Percentiles rank a stretch among this genome's conserved stretches.
These are phyloP conservation scores for Aspergillus bertholletiae DNA, from an alignment of 495 filamentous ascomycete genomes.

Conservation along the genomic window DNA sequence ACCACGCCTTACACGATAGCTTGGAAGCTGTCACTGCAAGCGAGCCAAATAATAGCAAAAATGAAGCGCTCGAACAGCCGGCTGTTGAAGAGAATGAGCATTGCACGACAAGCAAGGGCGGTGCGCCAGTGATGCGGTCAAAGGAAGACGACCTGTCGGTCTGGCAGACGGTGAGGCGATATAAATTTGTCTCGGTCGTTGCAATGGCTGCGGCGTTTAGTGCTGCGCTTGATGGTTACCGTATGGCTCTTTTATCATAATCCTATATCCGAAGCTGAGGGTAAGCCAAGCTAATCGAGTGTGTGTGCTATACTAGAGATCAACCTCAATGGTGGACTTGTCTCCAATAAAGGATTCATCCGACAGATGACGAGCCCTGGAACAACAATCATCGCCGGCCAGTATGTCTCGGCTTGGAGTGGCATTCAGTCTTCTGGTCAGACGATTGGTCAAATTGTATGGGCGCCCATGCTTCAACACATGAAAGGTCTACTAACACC, in stretches of 20 bases:
- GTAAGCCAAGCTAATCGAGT: background rate
- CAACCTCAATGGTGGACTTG: slow-evolving; percentile 38
- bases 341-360: slow-evolving; percentile 40
- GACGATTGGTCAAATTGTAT: slow-evolving; percentile 29
- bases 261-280: background rate
- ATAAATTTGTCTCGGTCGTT: slow-evolving; percentile 22
- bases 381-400: slow-evolving; percentile 27
- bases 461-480: background rate
- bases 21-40: background rate
- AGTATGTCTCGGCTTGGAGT: slow-evolving; percentile 39
- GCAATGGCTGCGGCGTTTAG: slow-evolving; percentile 37
- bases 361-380: slow-evolving; percentile 27
- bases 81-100: background rate
- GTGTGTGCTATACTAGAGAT: slow-evolving; percentile 24
- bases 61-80: background rate
- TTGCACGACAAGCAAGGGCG: background rate
- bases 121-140: slow-evolving; percentile 21
- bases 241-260: slow-evolving; percentile 13
- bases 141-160: slow-evolving; percentile 28
- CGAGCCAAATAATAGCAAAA: background rate
- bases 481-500: background rate
- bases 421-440: slow-evolving; percentile 40
- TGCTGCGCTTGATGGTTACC: slow-evolving; percentile 39
- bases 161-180: slow-evolving; percentile 24
- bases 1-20: background rate